Evolutionary conservation across 805 yeast genomes (phyloP), one percentile per base, ranked within the genome.

Genomic region (Saturnispora silvae): DNA sequence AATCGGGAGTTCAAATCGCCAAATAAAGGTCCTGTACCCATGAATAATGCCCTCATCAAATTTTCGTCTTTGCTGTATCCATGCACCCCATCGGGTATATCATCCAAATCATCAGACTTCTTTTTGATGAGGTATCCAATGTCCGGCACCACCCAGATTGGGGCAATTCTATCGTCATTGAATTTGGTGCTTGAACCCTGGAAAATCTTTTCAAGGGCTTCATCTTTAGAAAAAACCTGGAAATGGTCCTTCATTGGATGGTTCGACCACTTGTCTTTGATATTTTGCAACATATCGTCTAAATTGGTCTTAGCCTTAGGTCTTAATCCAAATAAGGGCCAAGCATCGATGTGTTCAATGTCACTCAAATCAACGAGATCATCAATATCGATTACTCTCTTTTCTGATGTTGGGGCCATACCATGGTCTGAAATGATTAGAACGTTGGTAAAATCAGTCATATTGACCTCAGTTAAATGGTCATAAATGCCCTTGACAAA

Each of bases 401-500:
- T 72, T 44, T 76, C 70, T 1, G 83, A 69, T 1, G 94, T 81
- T 5, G 95, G 89, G 0, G 94, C 79, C 95, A 85, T 86, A 9
- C 96, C 96, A 54, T 86, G 96, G 55, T 87, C 96, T 31, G 95
- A 82, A 3, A 87, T 81, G 30, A 87, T 61, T 0, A 89, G 59
- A 16, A 87, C 58, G 53, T 89, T 87, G 15, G 81, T 81, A 29
- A 84, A 66, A 17, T 75, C 65, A 0, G 68, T 59, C 41, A 85
- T 59, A 45, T 81, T 76, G 38, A 95, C 63, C 15, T 53, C 50
- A 1, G 51, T 41, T 16, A 87, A 47, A 7, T 70, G 78, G 19
- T 57, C 43, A 13, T 66, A 60, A 28, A 84, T 40, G 4, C 61
- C 52, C 13, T 65, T 68, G 11, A 89, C 56, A 44, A 79, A 77